Percentiles rank a stretch among this genome's conserved stretches.
phyloP scores from a whole-genome alignment of 805 yeast species.

The Saccharomyces paradoxus region DNA sequence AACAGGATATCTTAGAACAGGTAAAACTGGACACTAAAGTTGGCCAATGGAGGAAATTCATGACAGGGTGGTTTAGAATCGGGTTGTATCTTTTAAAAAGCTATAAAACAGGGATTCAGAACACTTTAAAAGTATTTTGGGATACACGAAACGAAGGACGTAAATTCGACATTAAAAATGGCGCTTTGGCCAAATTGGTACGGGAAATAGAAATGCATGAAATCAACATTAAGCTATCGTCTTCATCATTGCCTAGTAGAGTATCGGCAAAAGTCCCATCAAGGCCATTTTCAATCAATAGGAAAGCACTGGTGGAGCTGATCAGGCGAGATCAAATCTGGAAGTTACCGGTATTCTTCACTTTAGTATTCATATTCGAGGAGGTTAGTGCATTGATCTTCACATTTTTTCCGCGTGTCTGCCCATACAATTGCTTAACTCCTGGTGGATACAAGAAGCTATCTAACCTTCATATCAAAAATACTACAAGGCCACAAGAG shows the following conservation, averaged over 20 bases:
- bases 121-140: constrained; percentile 43
- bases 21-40: constrained; percentile 18
- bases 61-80: constrained; percentile 35
- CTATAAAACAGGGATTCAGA: constrained; percentile 50
- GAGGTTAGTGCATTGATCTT: constrained; percentile 50
- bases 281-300: constrained; percentile 23
- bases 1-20: constrained; percentile 23
- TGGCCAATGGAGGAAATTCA: constrained; percentile 18
- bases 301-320: constrained; percentile 38
- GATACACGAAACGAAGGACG: constrained; percentile 12
- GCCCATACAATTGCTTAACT: constrained; percentile 51
- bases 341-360: constrained; percentile 47
- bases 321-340: constrained; percentile 38
- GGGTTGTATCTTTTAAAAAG: constrained; percentile 42
- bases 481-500: constrained; percentile 7
- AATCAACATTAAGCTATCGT: constrained; percentile 11
- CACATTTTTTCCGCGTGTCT: constrained; percentile 44
- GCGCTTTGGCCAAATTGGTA: constrained; percentile 13
- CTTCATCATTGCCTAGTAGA: constrained; percentile 5
- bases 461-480: constrained; percentile 24
- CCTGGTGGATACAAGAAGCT: constrained; percentile 34
- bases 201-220: constrained; percentile 22
- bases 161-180: constrained; percentile 1
- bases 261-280: constrained; percentile 27
- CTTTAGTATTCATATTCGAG: constrained; percentile 41